Evolutionary conservation across 1,284 basidiomycete species (phyloP).

Genomic region (Trametes hirsuta): DNA sequence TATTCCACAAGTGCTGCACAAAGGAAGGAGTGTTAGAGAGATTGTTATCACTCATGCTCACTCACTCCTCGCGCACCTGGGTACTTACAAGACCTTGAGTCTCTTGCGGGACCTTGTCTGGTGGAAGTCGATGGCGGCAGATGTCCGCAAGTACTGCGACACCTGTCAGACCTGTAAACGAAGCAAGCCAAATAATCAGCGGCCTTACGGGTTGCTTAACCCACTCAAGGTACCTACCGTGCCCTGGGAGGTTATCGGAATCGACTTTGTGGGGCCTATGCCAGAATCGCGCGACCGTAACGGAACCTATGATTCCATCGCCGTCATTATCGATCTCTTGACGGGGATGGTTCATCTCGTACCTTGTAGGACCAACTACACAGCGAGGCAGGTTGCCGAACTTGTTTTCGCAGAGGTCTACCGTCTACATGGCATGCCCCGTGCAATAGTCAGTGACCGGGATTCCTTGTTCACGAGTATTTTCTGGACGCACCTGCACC

Average conservation of each 20-base stretch:
- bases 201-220: conserved; percentile 28
- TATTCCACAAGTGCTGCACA: conserved; percentile 27
- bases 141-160: conserved; percentile 28
- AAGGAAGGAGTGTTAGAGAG: conserved; percentile 24
- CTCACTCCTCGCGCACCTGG: conserved; percentile 33
- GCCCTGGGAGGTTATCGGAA: conserved; percentile 35
- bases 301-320: conserved; percentile 33
- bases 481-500: conserved; percentile 45
- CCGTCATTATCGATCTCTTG: conserved; percentile 38
- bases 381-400: conserved; percentile 40
- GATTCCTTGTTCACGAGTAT: conserved; percentile 44
- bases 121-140: conserved; percentile 32
- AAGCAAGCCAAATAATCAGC: conserved; percentile 27
- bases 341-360: conserved; percentile 36
- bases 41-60: conserved; percentile 33
- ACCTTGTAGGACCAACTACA: conserved; percentile 33
- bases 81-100: conserved; percentile 26
- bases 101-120: conserved; percentile 33
- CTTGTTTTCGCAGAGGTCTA: conserved; percentile 41
- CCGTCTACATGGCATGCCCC: conserved; percentile 43
- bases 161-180: conserved; percentile 29
- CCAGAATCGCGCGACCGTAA: conserved; percentile 31
- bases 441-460: conserved; percentile 43
- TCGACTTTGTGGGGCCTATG: conserved; percentile 42
- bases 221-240: conserved; percentile 21